Evolutionary conservation across 2,329 filamentous ascomycete genomes (phyloP), one percentile per base, ranked within the genome.

Genomic region (Bipolaris bicolor): DNA sequence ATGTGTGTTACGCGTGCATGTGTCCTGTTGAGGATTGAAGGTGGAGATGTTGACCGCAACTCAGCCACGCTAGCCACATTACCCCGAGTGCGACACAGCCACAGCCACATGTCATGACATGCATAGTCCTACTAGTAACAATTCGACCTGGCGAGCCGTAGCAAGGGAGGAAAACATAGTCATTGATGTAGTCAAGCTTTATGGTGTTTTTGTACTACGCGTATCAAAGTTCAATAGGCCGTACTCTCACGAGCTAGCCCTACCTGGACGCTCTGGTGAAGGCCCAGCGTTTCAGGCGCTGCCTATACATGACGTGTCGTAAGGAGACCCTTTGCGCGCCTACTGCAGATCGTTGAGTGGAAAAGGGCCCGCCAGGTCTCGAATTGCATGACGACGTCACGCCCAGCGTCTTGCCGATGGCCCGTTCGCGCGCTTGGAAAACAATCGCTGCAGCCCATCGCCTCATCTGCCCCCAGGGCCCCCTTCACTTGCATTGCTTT

Each of bases 351-450:
- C 55, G 57, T 61, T 64, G 65, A 61, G 50, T 54, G 44, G n/a
- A 16, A 22, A 37, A 33, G 57, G 40, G 52, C 47, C 47, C 39
- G 47, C 50, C 46, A 59, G 52, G 59, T 7, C 57, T 60, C 34
- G 53, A 57, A 64, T 58, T 51, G 53, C 55, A 46, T 16, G 24
- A 60, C 63, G 65, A 68, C 66, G 67, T 71, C 68, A 66, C 59
- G 26, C 26, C 43, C 51, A 45, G 53, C 49, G 39, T 53, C 50
- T 46, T 50, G 29, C 55, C 22, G 37, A 58, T 54, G 51, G 48
- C 34, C 55, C 47, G 55, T 55, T 46, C 53, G 46, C 33, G 49
- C 39, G 51, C 53, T 47, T 51, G 54, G 44, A 55, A 63, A 61
- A 51, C 45, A 57, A 29, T 39, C 39, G 45, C 45, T 41, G 54